Percentiles rank a stretch among this genome's conserved stretches.
Conservation (phyloP, 768 basidiomycete species). For the Holtermannia corniformis region DNA sequence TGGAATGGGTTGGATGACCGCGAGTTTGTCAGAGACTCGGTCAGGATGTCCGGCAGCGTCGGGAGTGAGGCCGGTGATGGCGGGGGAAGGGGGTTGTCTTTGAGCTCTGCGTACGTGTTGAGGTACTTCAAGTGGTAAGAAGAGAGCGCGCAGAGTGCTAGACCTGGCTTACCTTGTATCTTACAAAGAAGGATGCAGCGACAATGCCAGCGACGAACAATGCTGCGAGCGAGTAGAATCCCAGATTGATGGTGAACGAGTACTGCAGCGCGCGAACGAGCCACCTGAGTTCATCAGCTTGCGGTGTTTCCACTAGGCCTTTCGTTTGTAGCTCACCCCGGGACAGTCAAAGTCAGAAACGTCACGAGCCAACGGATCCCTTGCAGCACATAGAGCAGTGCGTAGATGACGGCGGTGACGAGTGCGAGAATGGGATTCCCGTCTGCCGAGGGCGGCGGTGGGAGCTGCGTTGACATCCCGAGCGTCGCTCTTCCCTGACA, state of each 20-base stretch:
- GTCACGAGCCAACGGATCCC: constrained; percentile 48
- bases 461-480: no score
- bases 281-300: constrained; percentile 16
- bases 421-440: constrained; percentile 35
- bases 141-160: background rate
- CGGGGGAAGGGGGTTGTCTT: constrained; percentile 35
- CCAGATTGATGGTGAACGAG: constrained; percentile 53
- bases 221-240: constrained; percentile 81
- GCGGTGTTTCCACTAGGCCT: background rate
- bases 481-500: no score
- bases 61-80: constrained; percentile 21
- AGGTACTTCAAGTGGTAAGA: constrained; percentile 25
- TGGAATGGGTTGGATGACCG: constrained; percentile 58
- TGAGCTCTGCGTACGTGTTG: constrained; percentile 43
- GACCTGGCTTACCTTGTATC: constrained; percentile 42
- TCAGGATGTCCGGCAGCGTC: constrained; percentile 60
- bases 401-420: constrained; percentile 34
- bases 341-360: constrained; percentile 73
- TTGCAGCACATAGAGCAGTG: constrained; percentile 36
- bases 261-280: constrained; percentile 39
- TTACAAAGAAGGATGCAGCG: constrained; percentile 72
- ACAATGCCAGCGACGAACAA: constrained; percentile 60
- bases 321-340: constrained; percentile 46
- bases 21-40: constrained; percentile 45
- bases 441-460: constrained; percentile 4